These are phyloP conservation scores for Cryptococcus floricola DNA, from an alignment of 1,284 basidiomycete genomes.

Conservation along the genomic window DNA sequence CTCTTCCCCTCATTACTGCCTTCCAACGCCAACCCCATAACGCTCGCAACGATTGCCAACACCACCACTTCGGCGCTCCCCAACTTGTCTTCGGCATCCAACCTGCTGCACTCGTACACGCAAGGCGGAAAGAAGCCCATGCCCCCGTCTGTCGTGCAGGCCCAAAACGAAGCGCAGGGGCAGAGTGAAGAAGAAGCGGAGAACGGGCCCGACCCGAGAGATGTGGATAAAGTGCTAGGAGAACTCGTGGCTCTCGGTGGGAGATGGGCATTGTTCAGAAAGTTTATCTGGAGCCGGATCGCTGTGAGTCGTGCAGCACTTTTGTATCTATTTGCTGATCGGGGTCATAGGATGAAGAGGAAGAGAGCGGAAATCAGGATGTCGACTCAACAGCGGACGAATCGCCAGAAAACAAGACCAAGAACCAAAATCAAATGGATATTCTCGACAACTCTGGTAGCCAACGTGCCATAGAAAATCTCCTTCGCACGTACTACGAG, in stretches of 20 bases:
- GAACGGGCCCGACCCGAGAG: conserved; percentile 67
- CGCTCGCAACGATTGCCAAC: conserved; percentile 38
- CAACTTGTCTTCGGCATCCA: conserved; percentile 49
- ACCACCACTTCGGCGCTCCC: conserved; percentile 38
- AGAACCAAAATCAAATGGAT: conserved; percentile 47
- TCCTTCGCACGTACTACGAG: conserved; percentile 72
- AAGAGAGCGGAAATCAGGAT: conserved; percentile 21
- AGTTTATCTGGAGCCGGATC: conserved; percentile 74
- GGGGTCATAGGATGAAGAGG: conserved; percentile 2
- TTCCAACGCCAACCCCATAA: conserved; percentile 23
- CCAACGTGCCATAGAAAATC: conserved; percentile 61
- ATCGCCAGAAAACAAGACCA: conserved; percentile 8
- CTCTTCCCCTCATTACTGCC: conserved; percentile 30
- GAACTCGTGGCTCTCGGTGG: conserved; percentile 86
- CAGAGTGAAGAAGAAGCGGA: conserved; percentile 58
- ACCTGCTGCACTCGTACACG: conserved; percentile 44
- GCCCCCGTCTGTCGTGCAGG: conserved; percentile 28
- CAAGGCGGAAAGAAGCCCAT: conserved; percentile 36
- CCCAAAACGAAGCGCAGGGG: background rate
- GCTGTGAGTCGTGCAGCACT: conserved; percentile 47
- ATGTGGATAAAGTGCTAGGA: conserved; percentile 80
- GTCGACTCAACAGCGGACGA: conserved; percentile 20
- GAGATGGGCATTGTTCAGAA: conserved; percentile 84
- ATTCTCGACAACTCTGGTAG: conserved; percentile 50
- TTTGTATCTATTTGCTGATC: background rate